Evolutionary conservation across 2,329 filamentous ascomycete genomes (phyloP), one percentile per base, ranked within the genome.

Genomic region (Pseudopyricularia javanii): DNA sequence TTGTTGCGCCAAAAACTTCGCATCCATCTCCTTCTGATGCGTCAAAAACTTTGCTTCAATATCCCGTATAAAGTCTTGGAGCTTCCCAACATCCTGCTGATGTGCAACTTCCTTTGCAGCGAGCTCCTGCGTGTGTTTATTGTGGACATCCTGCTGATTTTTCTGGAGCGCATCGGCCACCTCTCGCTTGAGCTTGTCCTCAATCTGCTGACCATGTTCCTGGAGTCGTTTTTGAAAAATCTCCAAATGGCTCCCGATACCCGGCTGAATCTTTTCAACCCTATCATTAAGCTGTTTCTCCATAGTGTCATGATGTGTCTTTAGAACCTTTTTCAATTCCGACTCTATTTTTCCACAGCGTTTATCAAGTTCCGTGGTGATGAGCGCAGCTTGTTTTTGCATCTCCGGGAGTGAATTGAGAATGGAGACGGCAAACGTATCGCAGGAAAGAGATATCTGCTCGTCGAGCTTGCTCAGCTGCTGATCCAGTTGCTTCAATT

Each of bases 381-480:
- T 12, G 7, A 26, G 9, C 2, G 17, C 9, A 15, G 22, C 49
- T 26, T 30, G 22, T 30, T 51, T 40, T 22, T 47, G 37, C 24
- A 43, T 43, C 14, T 49, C 52, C 7, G 52, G 52, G 6, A 53
- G 34, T 7, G 47, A 47, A 12, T 45, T 49, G 34, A 50, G 22
- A 12, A 53, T 24, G 37, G 15, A 22, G 14, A 3, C 14, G 14
- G 52, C 52, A 15, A 53, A 28, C 4, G 26, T 30, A 3, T 40
- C 34, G 12, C 32, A 28, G 20, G 33, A 6, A 4, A 24, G 37
- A 3, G 28, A 15, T 20, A 28, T 20, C 37, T 45, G n/a, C 24
- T 43, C 40, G 26, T 43, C 20, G 12, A n/a, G 50, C 20, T 24
- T 20, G 17, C 47, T 17, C 15, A 53, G 28, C 12, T 49, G 24